phyloP scores from a whole-genome alignment of 805 yeast species.

The Pachysolen tannophilus region DNA sequence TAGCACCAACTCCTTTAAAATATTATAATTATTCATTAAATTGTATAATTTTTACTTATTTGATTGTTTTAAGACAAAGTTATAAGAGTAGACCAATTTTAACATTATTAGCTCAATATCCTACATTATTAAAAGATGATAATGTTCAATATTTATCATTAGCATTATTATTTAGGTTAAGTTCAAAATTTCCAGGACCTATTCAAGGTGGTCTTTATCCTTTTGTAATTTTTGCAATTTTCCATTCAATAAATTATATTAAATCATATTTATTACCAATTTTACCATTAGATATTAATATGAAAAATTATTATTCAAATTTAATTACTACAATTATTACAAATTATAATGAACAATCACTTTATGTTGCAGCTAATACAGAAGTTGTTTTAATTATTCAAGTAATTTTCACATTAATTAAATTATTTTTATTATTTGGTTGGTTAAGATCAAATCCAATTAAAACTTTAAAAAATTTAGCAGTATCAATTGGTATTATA shows the following conservation, averaged over 20 bases:
- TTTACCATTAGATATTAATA: slow-evolving; percentile 26
- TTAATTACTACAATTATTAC: slow-evolving; percentile 25
- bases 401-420: slow-evolving; percentile 30
- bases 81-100: slow-evolving; percentile 31
- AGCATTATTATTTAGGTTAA: slow-evolving; percentile 32
- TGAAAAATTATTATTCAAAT: slow-evolving; percentile 16
- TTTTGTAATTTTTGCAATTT: slow-evolving; percentile 52
- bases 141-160: slow-evolving; percentile 55
- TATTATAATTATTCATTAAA: slow-evolving; percentile 37
- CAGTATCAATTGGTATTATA: slow-evolving; percentile 36
- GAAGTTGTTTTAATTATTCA: slow-evolving; percentile 36
- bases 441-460: slow-evolving; percentile 21
- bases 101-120: slow-evolving; percentile 18
- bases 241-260: slow-evolving; percentile 56
- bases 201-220: slow-evolving; percentile 46
- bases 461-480: slow-evolving; percentile 23
- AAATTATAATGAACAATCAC: slow-evolving; percentile 32
- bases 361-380: slow-evolving; percentile 35
- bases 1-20: slow-evolving; percentile 20
- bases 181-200: slow-evolving; percentile 29
- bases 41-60: slow-evolving; percentile 50
- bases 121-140: slow-evolving; percentile 37
- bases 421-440: slow-evolving; percentile 31
- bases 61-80: slow-evolving; percentile 54
- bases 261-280: slow-evolving; percentile 47